Evolutionary conservation across 2,329 filamentous ascomycete genomes (phyloP), one percentile per base, ranked within the genome.

Genomic region (Ascocoryne sarcoides): DNA sequence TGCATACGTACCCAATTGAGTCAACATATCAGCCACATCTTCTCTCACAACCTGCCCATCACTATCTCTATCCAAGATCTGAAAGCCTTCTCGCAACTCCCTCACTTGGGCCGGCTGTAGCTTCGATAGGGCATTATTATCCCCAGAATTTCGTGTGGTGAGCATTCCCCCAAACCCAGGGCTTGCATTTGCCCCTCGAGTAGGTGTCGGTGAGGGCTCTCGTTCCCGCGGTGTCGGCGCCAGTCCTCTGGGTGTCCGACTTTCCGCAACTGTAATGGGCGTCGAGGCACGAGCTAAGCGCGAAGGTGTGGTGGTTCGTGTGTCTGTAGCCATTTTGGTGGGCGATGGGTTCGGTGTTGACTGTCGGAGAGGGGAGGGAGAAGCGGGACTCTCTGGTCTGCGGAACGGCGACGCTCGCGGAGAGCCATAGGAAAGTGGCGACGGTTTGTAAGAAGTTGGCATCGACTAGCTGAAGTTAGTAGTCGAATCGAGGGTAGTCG

Each of bases 31-130:
- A 12, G 78, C 78, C 4, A 98, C 79, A 59, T 94, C 87, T 16
- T 90, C 83, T 44, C 83, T 74, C 50, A 82, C 84, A 46, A 98
- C 81, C 37, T 76, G 69, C 14, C 90, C 89, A 56, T 92, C 87
- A 56, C 87, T 89, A 62, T 92, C 82, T 45, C 86, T 75, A 98
- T 45, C 86, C 75, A 98, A 71, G 44, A 95, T 88, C 62, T 93
- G 86, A 62, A 96, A 98, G 0, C 84, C 87, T 59, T 96, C 90
- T 45, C 92, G 78, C 63, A 98, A 75, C 53, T 86, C 85, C 55
- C 89, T 79, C 26, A 95, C 78, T 53, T 95, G 86, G 3, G 84
- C 71, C 2, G 86, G 79, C 28, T 90, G 84, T 31, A 96, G 65
- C 55, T 84, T 82, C 2, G 81, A 79, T 32, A 88, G 67, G 10